These are phyloP conservation scores for Papilionanthe hybrid DNA, from an alignment of 116 monocot species.

Conservation along the genomic window DNA sequence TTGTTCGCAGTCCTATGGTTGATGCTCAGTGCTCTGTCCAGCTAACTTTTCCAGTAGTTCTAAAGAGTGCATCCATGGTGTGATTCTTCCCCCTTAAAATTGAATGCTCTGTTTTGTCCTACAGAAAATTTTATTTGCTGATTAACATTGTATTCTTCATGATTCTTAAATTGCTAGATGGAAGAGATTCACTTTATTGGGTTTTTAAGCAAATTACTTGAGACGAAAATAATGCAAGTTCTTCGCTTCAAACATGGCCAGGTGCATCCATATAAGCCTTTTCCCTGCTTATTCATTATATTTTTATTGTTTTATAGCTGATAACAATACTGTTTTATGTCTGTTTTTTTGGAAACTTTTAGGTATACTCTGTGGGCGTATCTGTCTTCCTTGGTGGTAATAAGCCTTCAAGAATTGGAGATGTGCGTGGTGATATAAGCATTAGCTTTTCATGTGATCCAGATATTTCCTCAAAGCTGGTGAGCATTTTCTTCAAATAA, in stretches of 20 bases:
- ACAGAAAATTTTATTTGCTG: not conserved
- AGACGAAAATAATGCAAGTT: slow-evolving; percentile 94
- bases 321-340: not conserved
- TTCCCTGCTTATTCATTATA: not conserved
- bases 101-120: slow-evolving; percentile 1
- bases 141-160: not conserved
- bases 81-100: not conserved
- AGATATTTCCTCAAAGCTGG: slow-evolving; percentile 80
- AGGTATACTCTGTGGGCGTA: slow-evolving; percentile 91
- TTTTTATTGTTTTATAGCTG: not conserved
- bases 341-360: slow-evolving; percentile 18
- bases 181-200: slow-evolving; percentile 96
- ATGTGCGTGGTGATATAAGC: slow-evolving; percentile 94
- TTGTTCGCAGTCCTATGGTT: slow-evolving; percentile 94
- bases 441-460: slow-evolving; percentile 95
- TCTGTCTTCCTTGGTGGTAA: slow-evolving; percentile 97
- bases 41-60: slow-evolving; percentile 79
- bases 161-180: slow-evolving; percentile 37
- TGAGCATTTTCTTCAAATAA: slow-evolving; percentile 25
- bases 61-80: slow-evolving; percentile 83
- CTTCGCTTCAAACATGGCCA: slow-evolving; percentile 98
- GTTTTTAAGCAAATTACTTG: slow-evolving; percentile 92
- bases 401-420: slow-evolving; percentile 91
- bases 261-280: slow-evolving; percentile 28
- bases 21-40: slow-evolving; percentile 98